Evolutionary conservation across 495 filamentous ascomycete species (phyloP).

Genomic region (Immersiella caudata): DNA sequence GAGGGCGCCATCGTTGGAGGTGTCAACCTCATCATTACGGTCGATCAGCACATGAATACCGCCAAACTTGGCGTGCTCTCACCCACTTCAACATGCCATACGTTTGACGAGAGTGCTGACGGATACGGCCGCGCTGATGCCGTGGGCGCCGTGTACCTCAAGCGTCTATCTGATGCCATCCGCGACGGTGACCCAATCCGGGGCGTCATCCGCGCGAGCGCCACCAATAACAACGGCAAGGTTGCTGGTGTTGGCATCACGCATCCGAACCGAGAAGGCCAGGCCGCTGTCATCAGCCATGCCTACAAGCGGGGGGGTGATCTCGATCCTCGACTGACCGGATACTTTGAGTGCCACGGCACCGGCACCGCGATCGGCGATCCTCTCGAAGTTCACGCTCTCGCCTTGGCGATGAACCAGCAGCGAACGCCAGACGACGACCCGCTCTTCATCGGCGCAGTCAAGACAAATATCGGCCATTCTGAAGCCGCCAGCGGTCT

Average conservation of each 20-base stretch:
- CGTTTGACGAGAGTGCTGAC: conserved; percentile 62
- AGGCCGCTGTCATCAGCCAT: conserved; percentile 52
- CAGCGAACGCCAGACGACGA: not conserved
- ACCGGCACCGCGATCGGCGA: conserved; percentile 43
- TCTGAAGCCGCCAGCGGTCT: conserved; percentile 54
- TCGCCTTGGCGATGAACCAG: conserved; percentile 21
- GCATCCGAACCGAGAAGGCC: conserved; percentile 52
- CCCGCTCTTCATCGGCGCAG: conserved; percentile 21
- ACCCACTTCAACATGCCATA: conserved; percentile 50
- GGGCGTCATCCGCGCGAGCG: conserved; percentile 58
- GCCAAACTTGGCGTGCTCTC: conserved; percentile 41
- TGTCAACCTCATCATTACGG: conserved; percentile 51
- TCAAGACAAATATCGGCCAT: conserved; percentile 59
- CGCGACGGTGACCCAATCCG: conserved; percentile 56
- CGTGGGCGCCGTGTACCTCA: conserved; percentile 55
- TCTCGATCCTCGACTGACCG: conserved; percentile 46
- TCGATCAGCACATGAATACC: conserved; percentile 39
- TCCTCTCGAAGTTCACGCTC: conserved; percentile 40
- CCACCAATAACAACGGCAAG: conserved; percentile 58
- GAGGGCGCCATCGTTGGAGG: conserved; percentile 51
- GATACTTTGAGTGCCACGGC: conserved; percentile 44
- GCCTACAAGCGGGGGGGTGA: conserved; percentile 50
- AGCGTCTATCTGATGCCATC: conserved; percentile 55
- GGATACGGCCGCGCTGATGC: conserved; percentile 68
- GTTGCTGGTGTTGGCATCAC: conserved; percentile 49